Conservation (phyloP, 2,329 filamentous ascomycete species). For the Seiridium unicorne region DNA sequence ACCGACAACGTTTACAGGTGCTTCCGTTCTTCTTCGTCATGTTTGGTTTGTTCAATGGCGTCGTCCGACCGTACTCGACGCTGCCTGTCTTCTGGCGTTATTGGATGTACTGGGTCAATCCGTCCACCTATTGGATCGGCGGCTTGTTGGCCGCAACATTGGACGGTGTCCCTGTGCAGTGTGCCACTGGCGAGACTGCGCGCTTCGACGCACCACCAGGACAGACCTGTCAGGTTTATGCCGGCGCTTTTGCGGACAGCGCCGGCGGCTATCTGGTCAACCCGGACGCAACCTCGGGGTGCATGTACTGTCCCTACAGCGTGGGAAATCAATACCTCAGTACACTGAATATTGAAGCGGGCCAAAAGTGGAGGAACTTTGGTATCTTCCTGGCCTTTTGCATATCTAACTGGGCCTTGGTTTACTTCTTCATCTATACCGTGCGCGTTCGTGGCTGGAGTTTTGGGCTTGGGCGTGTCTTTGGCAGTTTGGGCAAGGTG, state of each 20-base stretch:
- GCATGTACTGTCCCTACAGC: constrained; percentile 68
- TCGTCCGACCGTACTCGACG: constrained; percentile 65
- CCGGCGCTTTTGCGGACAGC: constrained; percentile 51
- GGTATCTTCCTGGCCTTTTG: constrained; percentile 72
- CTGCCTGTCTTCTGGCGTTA: constrained; percentile 71
- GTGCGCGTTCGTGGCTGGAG: constrained; percentile 68
- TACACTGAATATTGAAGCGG: constrained; percentile 46
- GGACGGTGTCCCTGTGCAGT: constrained; percentile 46
- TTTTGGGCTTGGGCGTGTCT: constrained; percentile 64
- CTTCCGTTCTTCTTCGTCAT: constrained; percentile 82
- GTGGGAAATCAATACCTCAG: constrained; percentile 60
- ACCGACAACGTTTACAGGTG: constrained; percentile 31
- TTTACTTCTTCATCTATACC: constrained; percentile 77
- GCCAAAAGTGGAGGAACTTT: constrained; percentile 69
- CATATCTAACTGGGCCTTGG: constrained; percentile 67
- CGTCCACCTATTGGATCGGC: constrained; percentile 69
- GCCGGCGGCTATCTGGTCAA: constrained; percentile 64
- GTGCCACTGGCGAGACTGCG: constrained; percentile 37
- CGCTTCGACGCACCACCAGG: constrained; percentile 60
- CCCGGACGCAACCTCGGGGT: constrained; percentile 53
- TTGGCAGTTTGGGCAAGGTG: constrained; percentile 30
- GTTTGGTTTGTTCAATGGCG: constrained; percentile 74
- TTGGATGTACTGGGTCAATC: constrained; percentile 70
- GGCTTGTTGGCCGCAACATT: constrained; percentile 67
- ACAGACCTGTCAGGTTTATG: constrained; percentile 65